Conservation (phyloP, 192 early-diverging fungal genomes). For the Coemansia sp. region DNA sequence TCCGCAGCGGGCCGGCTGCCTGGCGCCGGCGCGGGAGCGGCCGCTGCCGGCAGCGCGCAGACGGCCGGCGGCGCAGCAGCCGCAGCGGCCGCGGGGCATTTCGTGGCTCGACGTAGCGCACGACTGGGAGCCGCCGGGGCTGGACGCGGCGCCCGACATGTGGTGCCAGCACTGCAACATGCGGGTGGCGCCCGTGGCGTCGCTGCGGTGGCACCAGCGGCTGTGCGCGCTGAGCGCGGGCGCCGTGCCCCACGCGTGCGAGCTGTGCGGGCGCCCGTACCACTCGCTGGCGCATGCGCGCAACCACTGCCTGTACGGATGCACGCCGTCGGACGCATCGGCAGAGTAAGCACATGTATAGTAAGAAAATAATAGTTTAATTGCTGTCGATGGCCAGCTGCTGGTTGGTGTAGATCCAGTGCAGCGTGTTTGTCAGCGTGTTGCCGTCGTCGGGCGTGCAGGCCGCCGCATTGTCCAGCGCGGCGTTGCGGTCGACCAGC, state of each 20-base stretch:
- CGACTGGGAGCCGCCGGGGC: not conserved
- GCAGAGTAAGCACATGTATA: too few species aligned
- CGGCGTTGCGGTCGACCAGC: constrained; percentile 40
- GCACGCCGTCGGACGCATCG: constrained; percentile 18
- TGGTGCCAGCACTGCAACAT: constrained; percentile 39
- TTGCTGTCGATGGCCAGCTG: constrained; percentile 4
- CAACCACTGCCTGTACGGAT: constrained; percentile 44
- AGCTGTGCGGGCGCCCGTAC: constrained; percentile 19
- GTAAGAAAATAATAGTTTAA: not conserved
- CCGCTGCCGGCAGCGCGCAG: not conserved
- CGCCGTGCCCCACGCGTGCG: constrained; percentile 8
- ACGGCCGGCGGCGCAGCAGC: not conserved
- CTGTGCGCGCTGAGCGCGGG: constrained; percentile 21
- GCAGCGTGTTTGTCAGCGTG: constrained; percentile 49
- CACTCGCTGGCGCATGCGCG: constrained; percentile 23
- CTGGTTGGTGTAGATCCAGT: constrained; percentile 51
- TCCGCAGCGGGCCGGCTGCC: too few species aligned
- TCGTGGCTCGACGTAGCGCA: constrained; percentile 37
- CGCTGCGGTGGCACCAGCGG: constrained; percentile 36
- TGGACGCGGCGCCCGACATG: not conserved
- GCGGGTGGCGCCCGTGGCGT: constrained; percentile 19
- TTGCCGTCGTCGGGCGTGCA: constrained; percentile 54
- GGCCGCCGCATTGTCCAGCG: constrained; percentile 13
- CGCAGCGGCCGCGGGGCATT: constrained; percentile 11
- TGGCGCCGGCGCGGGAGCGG: too few species aligned